phyloP scores from a whole-genome alignment of 192 early-diverging fungal genomes.

The Pilobolus umbonatus region DNA sequence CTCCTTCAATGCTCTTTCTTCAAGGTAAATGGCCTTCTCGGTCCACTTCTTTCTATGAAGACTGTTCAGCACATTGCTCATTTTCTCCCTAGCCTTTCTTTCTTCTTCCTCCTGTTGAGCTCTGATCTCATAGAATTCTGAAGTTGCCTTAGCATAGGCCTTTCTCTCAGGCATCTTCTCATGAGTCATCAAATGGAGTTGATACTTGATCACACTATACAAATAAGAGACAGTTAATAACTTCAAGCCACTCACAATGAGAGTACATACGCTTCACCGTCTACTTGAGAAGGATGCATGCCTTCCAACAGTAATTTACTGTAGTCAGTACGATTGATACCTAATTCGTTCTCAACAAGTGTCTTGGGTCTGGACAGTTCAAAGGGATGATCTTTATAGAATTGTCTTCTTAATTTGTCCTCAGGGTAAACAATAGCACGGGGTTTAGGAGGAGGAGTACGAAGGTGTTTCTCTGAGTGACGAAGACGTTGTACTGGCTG shows the following conservation, averaged over 20 bases:
- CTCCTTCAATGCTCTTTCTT: conserved; percentile 25
- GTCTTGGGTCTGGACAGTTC: conserved; percentile 71
- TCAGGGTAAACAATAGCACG: conserved; percentile 82
- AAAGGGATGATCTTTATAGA: conserved; percentile 92
- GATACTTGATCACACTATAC: conserved; percentile 77
- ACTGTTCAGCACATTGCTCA: conserved; percentile 22
- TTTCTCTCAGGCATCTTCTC: conserved; percentile 60
- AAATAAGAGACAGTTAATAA: neutral
- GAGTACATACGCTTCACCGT: conserved; percentile 78
- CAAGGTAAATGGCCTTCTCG: conserved; percentile 21
- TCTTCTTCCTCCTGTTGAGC: conserved; percentile 72
- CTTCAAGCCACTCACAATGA: no score
- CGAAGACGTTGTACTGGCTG: conserved; percentile 7
- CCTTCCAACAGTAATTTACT: conserved; percentile 46
- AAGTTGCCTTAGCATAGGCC: conserved; percentile 75
- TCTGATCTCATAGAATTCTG: conserved; percentile 77
- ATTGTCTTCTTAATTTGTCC: conserved; percentile 77
- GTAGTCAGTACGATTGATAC: conserved; percentile 48
- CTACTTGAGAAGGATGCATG: conserved; percentile 50
- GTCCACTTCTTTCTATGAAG: conserved; percentile 18
- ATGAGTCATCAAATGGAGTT: conserved; percentile 69
- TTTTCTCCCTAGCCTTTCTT: conserved; percentile 58
- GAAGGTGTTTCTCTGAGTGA: conserved; percentile 51
- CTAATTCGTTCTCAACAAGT: conserved; percentile 62
- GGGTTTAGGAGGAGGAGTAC: conserved; percentile 56